phyloP scores from a whole-genome alignment of 495 filamentous ascomycete genomes.

The Schizothecium vesticola region DNA sequence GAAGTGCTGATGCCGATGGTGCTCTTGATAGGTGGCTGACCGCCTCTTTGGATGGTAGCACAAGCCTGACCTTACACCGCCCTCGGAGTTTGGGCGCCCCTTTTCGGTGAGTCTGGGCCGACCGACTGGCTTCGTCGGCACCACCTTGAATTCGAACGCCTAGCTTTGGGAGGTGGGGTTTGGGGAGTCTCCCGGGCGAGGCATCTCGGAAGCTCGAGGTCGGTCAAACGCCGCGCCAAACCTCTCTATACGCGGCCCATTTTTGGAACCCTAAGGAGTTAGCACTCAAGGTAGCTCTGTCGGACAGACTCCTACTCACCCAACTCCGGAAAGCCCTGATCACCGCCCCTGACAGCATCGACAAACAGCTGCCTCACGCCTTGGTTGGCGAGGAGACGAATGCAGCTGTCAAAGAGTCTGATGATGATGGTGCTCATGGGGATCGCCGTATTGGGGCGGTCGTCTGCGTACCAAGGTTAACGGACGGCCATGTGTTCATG shows the following conservation, averaged over 20 bases:
- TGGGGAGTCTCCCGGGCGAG: neutral
- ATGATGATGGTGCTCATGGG: conserved; percentile 42
- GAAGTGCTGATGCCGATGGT: neutral
- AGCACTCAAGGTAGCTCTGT: neutral
- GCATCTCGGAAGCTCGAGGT: neutral
- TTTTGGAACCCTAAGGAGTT: conserved; percentile 40
- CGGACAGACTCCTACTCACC: conserved; percentile 29
- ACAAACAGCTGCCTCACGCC: conserved; percentile 41
- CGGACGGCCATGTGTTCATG: neutral
- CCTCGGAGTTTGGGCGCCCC: neutral
- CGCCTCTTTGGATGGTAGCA: neutral
- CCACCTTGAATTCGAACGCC: neutral
- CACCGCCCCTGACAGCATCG: conserved; percentile 40
- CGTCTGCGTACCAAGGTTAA: conserved; percentile 21
- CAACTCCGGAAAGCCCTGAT: conserved; percentile 42
- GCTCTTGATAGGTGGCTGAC: neutral
- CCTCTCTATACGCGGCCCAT: conserved; percentile 45
- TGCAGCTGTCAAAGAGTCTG: conserved; percentile 42
- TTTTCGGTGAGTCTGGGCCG: neutral
- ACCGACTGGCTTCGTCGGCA: neutral
- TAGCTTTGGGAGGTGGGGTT: neutral
- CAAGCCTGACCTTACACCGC: neutral
- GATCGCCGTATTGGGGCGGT: conserved; percentile 28
- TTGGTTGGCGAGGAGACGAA: conserved; percentile 30
- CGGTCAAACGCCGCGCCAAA: conserved; percentile 34